Evolutionary conservation across 768 basidiomycete genomes (phyloP).

Genomic region (Macrocybe gigantea): DNA sequence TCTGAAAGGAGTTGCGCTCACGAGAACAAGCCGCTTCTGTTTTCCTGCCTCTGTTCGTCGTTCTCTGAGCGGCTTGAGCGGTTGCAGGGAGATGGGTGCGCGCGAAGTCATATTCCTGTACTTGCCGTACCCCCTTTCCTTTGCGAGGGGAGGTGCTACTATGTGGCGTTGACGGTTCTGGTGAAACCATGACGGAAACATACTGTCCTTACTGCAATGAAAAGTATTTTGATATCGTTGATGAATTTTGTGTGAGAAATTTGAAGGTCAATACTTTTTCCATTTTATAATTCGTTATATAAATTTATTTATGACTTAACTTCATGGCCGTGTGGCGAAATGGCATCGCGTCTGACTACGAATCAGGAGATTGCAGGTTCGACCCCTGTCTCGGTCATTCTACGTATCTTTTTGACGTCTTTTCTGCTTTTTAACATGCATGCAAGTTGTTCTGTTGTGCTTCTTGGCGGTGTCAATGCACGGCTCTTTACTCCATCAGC

Average conservation of each 20-base stretch:
- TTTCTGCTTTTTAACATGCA: no score
- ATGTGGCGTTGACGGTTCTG: constrained; percentile 76
- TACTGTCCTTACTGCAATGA: constrained; percentile 6
- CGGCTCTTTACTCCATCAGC: no score
- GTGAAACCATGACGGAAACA: constrained; percentile 82
- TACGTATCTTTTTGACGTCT: no score
- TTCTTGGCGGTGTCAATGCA: no score
- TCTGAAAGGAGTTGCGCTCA: constrained; percentile 21
- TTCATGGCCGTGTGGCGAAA: constrained; percentile 82
- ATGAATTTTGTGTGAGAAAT: no score
- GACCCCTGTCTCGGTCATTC: constrained; percentile 48
- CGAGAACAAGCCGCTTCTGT: constrained; percentile 27
- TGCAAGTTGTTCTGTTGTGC: no score
- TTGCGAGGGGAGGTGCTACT: constrained; percentile 42
- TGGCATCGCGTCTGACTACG: constrained; percentile 92
- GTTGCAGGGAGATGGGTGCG: constrained; percentile 1
- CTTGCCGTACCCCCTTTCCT: constrained; percentile 55
- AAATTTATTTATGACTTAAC: no score
- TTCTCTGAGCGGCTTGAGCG: constrained; percentile 6
- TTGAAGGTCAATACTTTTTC: no score
- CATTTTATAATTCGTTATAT: no score
- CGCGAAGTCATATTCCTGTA: constrained; percentile 80
- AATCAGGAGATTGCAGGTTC: constrained; percentile 95
- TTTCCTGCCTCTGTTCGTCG: no score
- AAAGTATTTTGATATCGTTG: no score